phyloP scores from a whole-genome alignment of 768 basidiomycete genomes.

The Pleurotus citrinopileatus region DNA sequence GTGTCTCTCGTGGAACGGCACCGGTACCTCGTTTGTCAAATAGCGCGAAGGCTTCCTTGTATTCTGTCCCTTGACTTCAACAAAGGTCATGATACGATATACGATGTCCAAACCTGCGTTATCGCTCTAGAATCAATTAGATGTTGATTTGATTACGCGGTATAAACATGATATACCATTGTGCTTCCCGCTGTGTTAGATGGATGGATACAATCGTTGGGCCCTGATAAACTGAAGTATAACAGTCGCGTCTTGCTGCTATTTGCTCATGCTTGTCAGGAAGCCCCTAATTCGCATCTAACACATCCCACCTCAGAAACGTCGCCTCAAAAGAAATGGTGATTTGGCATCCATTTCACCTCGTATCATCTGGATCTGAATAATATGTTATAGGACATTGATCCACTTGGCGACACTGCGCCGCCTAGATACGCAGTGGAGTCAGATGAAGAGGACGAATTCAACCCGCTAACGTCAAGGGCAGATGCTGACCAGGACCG shows the following conservation, averaged over 20 bases:
- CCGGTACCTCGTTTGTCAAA: conserved; percentile 98
- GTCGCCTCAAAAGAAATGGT: too few relatives aligned
- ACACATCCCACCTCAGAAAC: too few relatives aligned
- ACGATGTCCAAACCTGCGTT: conserved; percentile 40
- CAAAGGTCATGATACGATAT: not conserved
- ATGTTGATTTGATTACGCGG: not conserved
- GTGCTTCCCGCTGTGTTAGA: too few relatives aligned
- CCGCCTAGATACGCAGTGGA: conserved; percentile 64
- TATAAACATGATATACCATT: not conserved
- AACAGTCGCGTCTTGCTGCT: too few relatives aligned
- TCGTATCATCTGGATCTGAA: too few relatives aligned
- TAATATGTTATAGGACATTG: conserved; percentile 49
- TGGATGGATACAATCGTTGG: conserved; percentile 8
- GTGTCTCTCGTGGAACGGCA: conserved; percentile 78
- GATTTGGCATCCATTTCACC: too few relatives aligned
- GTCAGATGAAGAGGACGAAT: conserved; percentile 69
- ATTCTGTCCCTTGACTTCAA: conserved; percentile 49
- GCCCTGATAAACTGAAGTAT: too few relatives aligned
- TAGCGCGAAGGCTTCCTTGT: conserved; percentile 95
- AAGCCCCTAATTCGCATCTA: too few relatives aligned
- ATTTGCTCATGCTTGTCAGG: too few relatives aligned
- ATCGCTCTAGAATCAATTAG: conserved; percentile 34
- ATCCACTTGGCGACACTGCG: conserved; percentile 52
- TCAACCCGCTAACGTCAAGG: conserved; percentile 35
- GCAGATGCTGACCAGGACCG: conserved; percentile 16